phyloP scores from a whole-genome alignment of 352 stramenopile species.

The Phytopythium boreale region DNA sequence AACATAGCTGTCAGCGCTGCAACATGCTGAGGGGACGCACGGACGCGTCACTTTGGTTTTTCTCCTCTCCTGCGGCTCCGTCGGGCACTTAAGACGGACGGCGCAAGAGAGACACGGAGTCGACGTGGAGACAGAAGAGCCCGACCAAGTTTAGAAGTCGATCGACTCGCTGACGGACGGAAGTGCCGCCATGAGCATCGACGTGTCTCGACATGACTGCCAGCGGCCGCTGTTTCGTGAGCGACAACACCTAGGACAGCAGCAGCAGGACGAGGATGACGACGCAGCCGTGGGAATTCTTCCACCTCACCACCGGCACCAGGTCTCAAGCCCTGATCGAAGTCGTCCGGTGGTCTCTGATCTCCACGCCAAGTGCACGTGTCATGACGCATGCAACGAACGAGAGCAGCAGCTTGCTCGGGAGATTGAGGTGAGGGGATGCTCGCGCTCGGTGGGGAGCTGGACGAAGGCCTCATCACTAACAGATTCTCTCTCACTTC shows the following conservation, averaged over 20 bases:
- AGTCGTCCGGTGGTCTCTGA: neutral
- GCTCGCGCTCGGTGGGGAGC: neutral
- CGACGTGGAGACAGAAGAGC: neutral
- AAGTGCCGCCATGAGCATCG: conserved; percentile 2
- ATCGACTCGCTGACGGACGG: neutral
- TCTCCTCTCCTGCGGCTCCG: neutral
- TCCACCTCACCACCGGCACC: neutral
- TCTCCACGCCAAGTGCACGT: conserved; percentile 4
- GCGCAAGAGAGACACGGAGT: neutral
- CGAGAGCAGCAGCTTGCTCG: conserved; percentile 22
- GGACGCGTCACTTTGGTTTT: neutral
- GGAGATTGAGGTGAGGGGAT: conserved; percentile 13
- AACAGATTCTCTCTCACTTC: neutral
- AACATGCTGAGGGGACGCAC: neutral
- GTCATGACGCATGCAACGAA: conserved; percentile 22
- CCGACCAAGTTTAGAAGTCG: neutral
- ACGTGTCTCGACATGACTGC: neutral
- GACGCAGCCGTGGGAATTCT: neutral
- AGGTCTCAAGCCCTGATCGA: neutral
- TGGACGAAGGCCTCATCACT: neutral
- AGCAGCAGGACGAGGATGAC: conserved; percentile 3
- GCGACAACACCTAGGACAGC: neutral
- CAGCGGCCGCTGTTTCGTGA: neutral
- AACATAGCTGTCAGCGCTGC: neutral
- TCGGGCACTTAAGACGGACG: neutral